A percentile compares a stretch with the other conserved stretches of the same genome.
Conservation (phyloP, 2,329 filamentous ascomycete genomes). For the Aspergillus novofumigatus region DNA sequence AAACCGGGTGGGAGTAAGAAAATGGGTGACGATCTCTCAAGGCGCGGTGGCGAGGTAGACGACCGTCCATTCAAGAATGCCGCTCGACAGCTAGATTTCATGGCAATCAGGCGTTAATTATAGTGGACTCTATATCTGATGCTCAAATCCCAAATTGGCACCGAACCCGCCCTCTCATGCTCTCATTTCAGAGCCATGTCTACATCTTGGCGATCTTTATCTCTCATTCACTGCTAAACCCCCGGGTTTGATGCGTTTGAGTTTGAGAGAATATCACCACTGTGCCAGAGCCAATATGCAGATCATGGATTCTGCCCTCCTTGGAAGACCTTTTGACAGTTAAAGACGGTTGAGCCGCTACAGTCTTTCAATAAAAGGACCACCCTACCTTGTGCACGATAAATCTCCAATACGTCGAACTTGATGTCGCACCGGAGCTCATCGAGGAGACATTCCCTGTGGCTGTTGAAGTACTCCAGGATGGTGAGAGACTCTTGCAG, state of each 20-base stretch:
- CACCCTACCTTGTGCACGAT: neutral
- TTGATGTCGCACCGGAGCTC: neutral
- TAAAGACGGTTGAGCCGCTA: neutral
- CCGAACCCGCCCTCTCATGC: neutral
- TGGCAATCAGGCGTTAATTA: conserved; percentile 33
- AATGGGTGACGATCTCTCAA: conserved; percentile 77
- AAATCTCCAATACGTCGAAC: neutral
- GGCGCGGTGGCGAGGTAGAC: conserved; percentile 67
- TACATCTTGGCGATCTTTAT: neutral
- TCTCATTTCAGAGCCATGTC: neutral
- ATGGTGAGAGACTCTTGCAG: neutral
- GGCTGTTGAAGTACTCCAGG: neutral
- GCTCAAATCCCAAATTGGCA: neutral
- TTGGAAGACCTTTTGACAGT: neutral
- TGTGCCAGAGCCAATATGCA: neutral
- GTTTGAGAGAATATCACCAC: neutral
- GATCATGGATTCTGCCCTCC: neutral
- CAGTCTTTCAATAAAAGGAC: neutral
- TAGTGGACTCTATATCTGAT: neutral
- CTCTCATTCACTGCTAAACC: neutral
- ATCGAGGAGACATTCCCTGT: neutral
- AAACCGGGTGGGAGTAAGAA: conserved; percentile 70
- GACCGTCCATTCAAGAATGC: conserved; percentile 65
- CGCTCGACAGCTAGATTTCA: conserved; percentile 78
- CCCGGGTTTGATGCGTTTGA: neutral